phyloP scores from a whole-genome alignment of 1,284 basidiomycete species.

The Ustilago xerochloae region DNA sequence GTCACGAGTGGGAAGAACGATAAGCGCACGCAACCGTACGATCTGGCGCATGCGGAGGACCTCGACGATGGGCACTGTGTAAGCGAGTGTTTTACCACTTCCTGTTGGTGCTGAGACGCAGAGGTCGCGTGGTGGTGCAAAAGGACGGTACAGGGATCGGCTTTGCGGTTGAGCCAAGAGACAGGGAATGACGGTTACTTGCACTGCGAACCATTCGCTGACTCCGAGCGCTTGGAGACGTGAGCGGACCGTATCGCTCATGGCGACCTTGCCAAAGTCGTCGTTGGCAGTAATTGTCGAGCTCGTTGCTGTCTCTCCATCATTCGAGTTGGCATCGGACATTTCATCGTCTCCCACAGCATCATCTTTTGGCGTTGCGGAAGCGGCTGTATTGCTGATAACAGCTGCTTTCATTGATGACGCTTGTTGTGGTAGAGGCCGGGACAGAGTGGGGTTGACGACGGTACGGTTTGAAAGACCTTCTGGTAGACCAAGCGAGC shows the following conservation, averaged over 20 bases:
- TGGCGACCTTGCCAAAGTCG: conserved; percentile 32
- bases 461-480: conserved; percentile 53
- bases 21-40: conserved; percentile 81
- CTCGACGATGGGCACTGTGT: conserved; percentile 91
- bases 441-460: conserved; percentile 47
- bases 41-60: conserved; percentile 29
- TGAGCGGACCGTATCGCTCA: conserved; percentile 45
- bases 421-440: conserved; percentile 23
- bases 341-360: conserved; percentile 17
- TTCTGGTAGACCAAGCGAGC: conserved; percentile 57
- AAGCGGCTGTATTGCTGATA: background rate
- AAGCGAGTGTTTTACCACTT: conserved; percentile 95
- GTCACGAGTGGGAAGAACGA: conserved; percentile 94
- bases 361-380: background rate
- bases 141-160: conserved; percentile 76
- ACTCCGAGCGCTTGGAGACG: conserved; percentile 57
- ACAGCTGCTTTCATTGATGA: conserved; percentile 5
- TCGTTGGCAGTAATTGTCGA: conserved; percentile 10
- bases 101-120: conserved; percentile 98
- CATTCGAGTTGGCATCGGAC: conserved; percentile 8
- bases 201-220: conserved; percentile 73
- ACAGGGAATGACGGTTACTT: conserved; percentile 83
- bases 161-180: conserved; percentile 72
- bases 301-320: conserved; percentile 16
- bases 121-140: conserved; percentile 80